Evolutionary conservation across 2,329 filamentous ascomycete genomes (phyloP).

Genomic region (Proliferodiscus dingleyae): DNA sequence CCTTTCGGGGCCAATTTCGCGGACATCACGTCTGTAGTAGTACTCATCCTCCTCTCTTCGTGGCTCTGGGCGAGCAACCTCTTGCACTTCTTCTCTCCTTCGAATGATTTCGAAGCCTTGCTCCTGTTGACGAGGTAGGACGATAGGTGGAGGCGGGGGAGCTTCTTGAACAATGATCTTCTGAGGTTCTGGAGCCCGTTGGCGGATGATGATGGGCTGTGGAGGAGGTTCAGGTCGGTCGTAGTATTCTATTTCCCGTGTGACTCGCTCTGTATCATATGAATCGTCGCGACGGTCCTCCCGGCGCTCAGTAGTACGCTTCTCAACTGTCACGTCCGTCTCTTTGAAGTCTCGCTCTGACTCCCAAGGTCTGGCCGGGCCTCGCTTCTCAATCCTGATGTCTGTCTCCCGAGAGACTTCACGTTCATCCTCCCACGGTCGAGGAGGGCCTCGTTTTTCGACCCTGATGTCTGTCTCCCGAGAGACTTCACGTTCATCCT

Average conservation of each 20-base stretch:
- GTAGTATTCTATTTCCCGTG: conserved; percentile 60
- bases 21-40: conserved; percentile 33
- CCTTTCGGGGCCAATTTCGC: conserved; percentile 19
- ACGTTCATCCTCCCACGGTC: conserved; percentile 23
- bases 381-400: conserved; percentile 24
- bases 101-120: conserved; percentile 23
- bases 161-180: conserved; percentile 58
- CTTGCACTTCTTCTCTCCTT: conserved; percentile 19
- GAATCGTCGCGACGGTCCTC: too few species aligned
- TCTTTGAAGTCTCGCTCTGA: conserved; percentile 25
- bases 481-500: conserved; percentile 22
- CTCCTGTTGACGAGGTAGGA: conserved; percentile 32
- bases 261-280: conserved; percentile 52
- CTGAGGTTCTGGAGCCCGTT: conserved; percentile 50
- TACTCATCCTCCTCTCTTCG: conserved; percentile 31
- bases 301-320: conserved; percentile 22
- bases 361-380: conserved; percentile 14
- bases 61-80: conserved; percentile 25
- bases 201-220: conserved; percentile 52
- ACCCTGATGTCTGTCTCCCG: conserved; percentile 26
- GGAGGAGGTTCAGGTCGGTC: conserved; percentile 45
- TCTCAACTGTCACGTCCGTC: conserved; percentile 26
- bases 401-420: conserved; percentile 25
- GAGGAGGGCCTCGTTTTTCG: conserved; percentile 21
- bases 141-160: conserved; percentile 45